Base-by-base conservation (phyloP, 371 early-diverging fungal genomes). In the Mucor saturninus region DNA sequence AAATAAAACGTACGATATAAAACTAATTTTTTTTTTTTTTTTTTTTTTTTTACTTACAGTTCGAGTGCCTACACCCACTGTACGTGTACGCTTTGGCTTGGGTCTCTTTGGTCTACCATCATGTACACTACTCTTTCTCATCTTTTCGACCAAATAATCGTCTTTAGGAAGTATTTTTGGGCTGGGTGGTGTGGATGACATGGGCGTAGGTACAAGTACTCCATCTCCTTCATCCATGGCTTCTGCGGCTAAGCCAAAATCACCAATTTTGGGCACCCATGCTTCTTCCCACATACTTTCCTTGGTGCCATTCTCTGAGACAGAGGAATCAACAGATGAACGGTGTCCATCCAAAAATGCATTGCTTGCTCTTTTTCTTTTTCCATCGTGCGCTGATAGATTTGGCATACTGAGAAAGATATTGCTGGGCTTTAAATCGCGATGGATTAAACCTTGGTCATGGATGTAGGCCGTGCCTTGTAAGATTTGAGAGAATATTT, bases 371-470 rank as follows among this genome's bases (percentile, higher is more conserved):
- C 89, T 30, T 45, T 13, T 62, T 30, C 56, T 62, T 31, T n/a
- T 57, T 8, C 21, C 49, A 29, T 15, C 43, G 38, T 28, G 48
- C 28, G 54, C 10, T 21, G 39, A 31, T 26, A 21, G 8, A 55
- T 6, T 26, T 38, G 54, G 64, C 64, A 15, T 74, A 70, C 32
- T 56, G 64, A 67, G 26, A 59, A 93, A 88, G 48, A 93, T 88
- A 67, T 94, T 94, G 39, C 87, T 83, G 4, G 93, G 93, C 53
- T 93, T 94, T 42, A 94, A 58, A 62, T 94, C 94, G n/a, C 93
- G 83, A 67, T 93, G 92, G 29, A 93, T 88, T 59, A 89, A 73
- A 29, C 89, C 88, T 66, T 84, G 87, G 30, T 74, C 71, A 59
- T 94, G 94, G 49, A 94, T 86, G 67, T 90, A 86, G 2, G 85